Evolutionary conservation across 768 basidiomycete genomes (phyloP), one percentile per base, ranked within the genome.

Genomic region (Xerocomus potaroensis): DNA sequence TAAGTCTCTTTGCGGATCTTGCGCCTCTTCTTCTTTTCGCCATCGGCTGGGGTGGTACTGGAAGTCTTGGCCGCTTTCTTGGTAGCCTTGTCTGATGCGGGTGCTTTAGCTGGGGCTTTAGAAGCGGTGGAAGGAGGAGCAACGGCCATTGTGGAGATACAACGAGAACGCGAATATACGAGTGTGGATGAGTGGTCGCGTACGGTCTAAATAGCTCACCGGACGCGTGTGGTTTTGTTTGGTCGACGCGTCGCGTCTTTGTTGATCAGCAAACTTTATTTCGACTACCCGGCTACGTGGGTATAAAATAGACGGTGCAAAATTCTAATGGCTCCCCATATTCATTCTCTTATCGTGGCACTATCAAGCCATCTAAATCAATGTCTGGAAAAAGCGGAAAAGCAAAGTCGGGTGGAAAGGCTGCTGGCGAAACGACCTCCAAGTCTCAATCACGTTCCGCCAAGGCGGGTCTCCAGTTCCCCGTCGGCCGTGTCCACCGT

Each of bases 1-100:
- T 91, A 92, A 2, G 90, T 91, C 76, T 92, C 90, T 76, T 91
- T 91, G 70, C 91, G 77, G 44, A 77, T 67, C 78, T 93, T 94
- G 72, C 83, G 84, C 59, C 85, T 75, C 76, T 86, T 85, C 79
- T 92, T 92, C 80, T 90, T 89, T 68, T 91, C 86, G 38, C 78
- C 81, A 44, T 80, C 82, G 31, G 75, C 71, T 7, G 82, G 68
- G 47, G 74, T 64, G 10, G 76, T 69, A 5, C 79, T 68, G 4
- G 75, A 64, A 27, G 73, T 80, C 70, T 82, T 82, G 64, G 81
- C 81, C 21, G 82, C 75, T 12, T 78, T 77, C 65, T 79, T 76
- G 14, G 65, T 49, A 23, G 71, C 68, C 55, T 68, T 68, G 48
- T 43, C 49, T 3, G 61, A 47, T 22, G 39, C 59, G 26, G 68